Evolutionary conservation across 768 basidiomycete species (phyloP).

Genomic region (Boletales sp.): DNA sequence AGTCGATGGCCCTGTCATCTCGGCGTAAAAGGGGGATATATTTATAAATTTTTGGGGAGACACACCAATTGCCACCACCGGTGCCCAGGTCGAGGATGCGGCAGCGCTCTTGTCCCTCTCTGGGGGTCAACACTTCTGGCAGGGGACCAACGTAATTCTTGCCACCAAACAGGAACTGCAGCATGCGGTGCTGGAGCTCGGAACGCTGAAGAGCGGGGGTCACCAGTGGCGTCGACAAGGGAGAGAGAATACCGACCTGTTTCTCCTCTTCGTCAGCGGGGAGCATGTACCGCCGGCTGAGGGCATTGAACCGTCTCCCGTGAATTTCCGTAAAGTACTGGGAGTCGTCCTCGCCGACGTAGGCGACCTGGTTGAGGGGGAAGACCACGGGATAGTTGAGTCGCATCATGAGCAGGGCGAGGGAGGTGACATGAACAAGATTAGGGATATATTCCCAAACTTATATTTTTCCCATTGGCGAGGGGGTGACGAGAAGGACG

Average conservation of each 20-base stretch:
- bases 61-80: slow-evolving; percentile 60
- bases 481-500: slow-evolving; percentile 33
- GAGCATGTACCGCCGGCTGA: slow-evolving; percentile 57
- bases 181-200: slow-evolving; percentile 58
- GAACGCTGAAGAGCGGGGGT: slow-evolving; percentile 45
- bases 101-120: slow-evolving; percentile 27
- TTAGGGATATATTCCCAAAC: slow-evolving; percentile 14
- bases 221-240: not conserved
- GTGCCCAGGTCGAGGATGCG: slow-evolving; percentile 67
- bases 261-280: slow-evolving; percentile 67
- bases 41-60: not conserved
- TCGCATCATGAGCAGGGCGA: slow-evolving; percentile 19
- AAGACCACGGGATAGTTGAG: slow-evolving; percentile 33
- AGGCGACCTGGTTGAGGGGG: slow-evolving; percentile 34
- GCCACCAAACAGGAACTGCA: slow-evolving; percentile 64
- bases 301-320: slow-evolving; percentile 51
- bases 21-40: not conserved
- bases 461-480: slow-evolving; percentile 28
- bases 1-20: slow-evolving; percentile 58
- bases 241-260: slow-evolving; percentile 37
- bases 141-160: slow-evolving; percentile 67
- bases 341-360: slow-evolving; percentile 42
- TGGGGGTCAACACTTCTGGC: slow-evolving; percentile 46
- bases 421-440: slow-evolving; percentile 21
- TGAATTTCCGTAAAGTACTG: slow-evolving; percentile 52